Conservation (phyloP, 2,329 filamentous ascomycete species). For the Didymella pinodella region DNA sequence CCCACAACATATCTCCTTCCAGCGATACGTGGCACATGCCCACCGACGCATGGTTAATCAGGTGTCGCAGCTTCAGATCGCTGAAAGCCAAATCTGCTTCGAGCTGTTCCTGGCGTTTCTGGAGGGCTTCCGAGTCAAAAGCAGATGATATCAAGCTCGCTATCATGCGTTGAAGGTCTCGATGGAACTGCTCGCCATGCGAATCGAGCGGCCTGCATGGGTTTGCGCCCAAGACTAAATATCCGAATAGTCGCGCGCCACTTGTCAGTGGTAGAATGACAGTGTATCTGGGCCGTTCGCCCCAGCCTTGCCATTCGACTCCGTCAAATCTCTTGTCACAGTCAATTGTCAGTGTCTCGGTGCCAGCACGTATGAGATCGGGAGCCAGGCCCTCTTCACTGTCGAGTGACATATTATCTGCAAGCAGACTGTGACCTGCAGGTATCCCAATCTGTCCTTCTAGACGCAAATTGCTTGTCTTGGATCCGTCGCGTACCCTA, state of each 20-base stretch:
- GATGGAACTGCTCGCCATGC: conserved; percentile 43
- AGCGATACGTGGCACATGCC: conserved; percentile 46
- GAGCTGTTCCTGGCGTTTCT: conserved; percentile 41
- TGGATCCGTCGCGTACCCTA: conserved; percentile 25
- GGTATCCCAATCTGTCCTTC: conserved; percentile 42
- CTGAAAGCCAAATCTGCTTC: conserved; percentile 47
- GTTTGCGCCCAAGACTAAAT: conserved; percentile 48
- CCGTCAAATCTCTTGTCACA: conserved; percentile 43
- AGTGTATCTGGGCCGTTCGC: conserved; percentile 35
- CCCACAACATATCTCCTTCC: conserved; percentile 45
- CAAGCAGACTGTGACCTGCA: conserved; percentile 36
- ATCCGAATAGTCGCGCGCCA: conserved; percentile 36
- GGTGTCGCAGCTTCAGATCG: conserved; percentile 45
- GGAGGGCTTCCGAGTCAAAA: conserved; percentile 31
- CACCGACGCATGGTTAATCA: conserved; percentile 47
- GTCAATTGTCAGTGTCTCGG: conserved; percentile 32
- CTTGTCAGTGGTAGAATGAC: conserved; percentile 40
- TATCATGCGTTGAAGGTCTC: conserved; percentile 43
- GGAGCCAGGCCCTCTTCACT: conserved; percentile 40
- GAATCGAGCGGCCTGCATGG: conserved; percentile 46
- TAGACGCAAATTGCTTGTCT: conserved; percentile 27
- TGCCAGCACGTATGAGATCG: conserved; percentile 39
- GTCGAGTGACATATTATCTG: conserved; percentile 32
- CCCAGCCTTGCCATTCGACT: conserved; percentile 41
- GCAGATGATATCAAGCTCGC: conserved; percentile 41